Evolutionary conservation across 495 filamentous ascomycete species (phyloP), one percentile per base, ranked within the genome.

Genomic region (Lasiosphaeria miniovina): DNA sequence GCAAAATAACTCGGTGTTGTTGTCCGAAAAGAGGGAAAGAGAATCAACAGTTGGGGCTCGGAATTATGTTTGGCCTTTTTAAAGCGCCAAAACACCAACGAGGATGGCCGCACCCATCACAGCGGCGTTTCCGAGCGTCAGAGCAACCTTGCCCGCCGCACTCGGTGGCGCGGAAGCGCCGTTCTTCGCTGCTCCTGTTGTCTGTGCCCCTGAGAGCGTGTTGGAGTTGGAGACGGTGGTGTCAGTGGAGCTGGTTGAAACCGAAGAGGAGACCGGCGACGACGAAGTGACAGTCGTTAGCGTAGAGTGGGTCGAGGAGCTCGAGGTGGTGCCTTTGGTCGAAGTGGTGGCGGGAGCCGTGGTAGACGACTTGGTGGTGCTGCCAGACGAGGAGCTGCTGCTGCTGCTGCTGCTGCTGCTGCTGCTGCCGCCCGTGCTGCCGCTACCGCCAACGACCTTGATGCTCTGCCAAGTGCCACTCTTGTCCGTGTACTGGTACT

Each of bases 401-500:
- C 58, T 50, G 43, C 43, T n/a, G 12, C 15, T 46, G 43, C 12
- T 14, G 46, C 59, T 58, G 64, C 66, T 68, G 50, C 67, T 24
- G 58, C 61, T 61, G 59, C 53, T 56, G 46, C 43, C 15, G 65
- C 82, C 84, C 65, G 87, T 72, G 49, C 83, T 86, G 7, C 90
- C 77, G 59, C 85, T 88, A n/a, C 84, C 81, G 40, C 89, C 83
- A 57, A 80, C 76, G 12, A 93, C 82, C 59, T 81, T 78, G 74
- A 98, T 97, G 59, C 87, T 91, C 65, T 86, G 56, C 84, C 86
- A 96, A 34, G 77, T 84, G 54, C 94, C 94, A 61, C 75, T 85
- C 53, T 79, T 79, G 68, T 88, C 86, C 41, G 79, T 74, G 75
- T 96, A 98, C 48, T 74, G 74, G 78, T 98, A 98, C 68, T 83